phyloP scores from a whole-genome alignment of 371 early-diverging fungal genomes.

The Apophysomyces sp. region DNA sequence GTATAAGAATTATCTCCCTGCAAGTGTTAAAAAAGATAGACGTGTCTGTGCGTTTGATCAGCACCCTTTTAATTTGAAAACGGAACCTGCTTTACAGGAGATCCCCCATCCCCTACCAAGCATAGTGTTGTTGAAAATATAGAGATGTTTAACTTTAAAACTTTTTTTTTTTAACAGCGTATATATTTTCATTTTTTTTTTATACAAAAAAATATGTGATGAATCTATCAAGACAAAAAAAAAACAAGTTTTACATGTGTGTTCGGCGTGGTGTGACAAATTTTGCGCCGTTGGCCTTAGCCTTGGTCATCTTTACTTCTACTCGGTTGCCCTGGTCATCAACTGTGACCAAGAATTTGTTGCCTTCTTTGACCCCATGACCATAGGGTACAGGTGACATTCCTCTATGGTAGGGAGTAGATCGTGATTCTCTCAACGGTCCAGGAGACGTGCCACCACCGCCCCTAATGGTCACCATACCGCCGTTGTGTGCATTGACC shows the following conservation, averaged over 20 bases:
- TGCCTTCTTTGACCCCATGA: slow-evolving; percentile 47
- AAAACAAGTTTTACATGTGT: slow-evolving; percentile 9
- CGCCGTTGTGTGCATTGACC: background rate
- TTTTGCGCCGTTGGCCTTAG: slow-evolving; percentile 35
- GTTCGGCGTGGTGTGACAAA: slow-evolving; percentile 41
- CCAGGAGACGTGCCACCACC: slow-evolving; percentile 9
- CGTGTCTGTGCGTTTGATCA: too few relatives aligned
- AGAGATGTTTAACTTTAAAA: background rate
- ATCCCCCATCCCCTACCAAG: too few relatives aligned
- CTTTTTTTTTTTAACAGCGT: background rate
- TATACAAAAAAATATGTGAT: background rate
- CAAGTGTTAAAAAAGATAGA: too few relatives aligned
- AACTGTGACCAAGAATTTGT: slow-evolving; percentile 45
- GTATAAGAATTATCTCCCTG: too few relatives aligned
- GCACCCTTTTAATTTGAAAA: too few relatives aligned
- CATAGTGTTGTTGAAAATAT: too few relatives aligned
- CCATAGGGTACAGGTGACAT: slow-evolving; percentile 24
- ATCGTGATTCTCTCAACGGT: slow-evolving; percentile 28
- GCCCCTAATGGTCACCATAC: slow-evolving; percentile 19
- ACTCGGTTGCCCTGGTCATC: slow-evolving; percentile 46
- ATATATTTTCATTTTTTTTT: background rate
- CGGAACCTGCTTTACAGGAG: too few relatives aligned
- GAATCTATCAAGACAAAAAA: background rate
- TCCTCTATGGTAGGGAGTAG: slow-evolving; percentile 36
- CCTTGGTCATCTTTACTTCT: slow-evolving; percentile 49